A percentile compares a stretch with the other conserved stretches of the same genome.
These are phyloP conservation scores for Colletotrichum sp. DNA, from an alignment of 2,329 filamentous ascomycete species.

Conservation along the genomic window DNA sequence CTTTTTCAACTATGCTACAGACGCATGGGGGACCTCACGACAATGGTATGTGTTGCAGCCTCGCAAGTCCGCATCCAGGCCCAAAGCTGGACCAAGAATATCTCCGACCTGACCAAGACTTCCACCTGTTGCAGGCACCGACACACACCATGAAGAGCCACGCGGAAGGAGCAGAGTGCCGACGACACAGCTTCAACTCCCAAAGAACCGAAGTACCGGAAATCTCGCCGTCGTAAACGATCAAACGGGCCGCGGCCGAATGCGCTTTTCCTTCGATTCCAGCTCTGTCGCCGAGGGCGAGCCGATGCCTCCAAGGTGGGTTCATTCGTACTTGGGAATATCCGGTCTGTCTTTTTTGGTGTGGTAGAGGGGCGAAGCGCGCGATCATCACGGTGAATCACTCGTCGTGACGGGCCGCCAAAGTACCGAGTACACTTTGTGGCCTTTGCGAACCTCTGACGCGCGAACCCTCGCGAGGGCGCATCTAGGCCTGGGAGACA, in stretches of 20 bases:
- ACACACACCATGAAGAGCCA: constrained; percentile 41
- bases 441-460: neutral
- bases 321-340: constrained; percentile 11
- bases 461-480: neutral
- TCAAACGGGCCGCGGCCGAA: constrained; percentile 61
- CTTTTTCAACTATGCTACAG: constrained; percentile 44
- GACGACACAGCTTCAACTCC: constrained; percentile 54
- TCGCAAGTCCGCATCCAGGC: neutral
- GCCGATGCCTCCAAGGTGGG: constrained; percentile 70
- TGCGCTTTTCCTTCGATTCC: constrained; percentile 80
- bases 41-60: constrained; percentile 36
- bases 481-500: neutral
- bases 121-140: constrained; percentile 41
- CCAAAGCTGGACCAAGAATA: neutral
- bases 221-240: constrained; percentile 59
- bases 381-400: neutral
- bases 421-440: neutral
- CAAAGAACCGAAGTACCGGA: constrained; percentile 70
- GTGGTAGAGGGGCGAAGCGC: neutral
- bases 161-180: constrained; percentile 49
- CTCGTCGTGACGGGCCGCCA: neutral
- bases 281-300: constrained; percentile 61
- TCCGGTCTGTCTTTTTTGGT: neutral
- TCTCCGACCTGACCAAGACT: neutral
- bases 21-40: constrained; percentile 46